Evolutionary conservation across 1,284 basidiomycete species (phyloP).

Genomic region (Ustilago vetiveriae): DNA sequence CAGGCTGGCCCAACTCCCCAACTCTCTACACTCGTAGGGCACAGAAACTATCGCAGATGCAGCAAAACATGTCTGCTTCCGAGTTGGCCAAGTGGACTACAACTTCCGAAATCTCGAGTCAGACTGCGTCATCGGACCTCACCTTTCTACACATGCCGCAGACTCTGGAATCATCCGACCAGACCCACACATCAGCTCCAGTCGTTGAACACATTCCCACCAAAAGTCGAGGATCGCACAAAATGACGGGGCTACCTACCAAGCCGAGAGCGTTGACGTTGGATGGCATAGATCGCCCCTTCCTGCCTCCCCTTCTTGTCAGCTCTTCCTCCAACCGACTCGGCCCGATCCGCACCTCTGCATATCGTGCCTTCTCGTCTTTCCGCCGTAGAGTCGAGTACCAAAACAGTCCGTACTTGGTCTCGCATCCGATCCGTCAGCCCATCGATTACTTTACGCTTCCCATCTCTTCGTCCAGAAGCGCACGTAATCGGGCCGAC

Average conservation of each 20-base stretch:
- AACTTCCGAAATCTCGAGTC: background rate
- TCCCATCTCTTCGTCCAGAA: slow-evolving; percentile 1
- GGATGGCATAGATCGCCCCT: slow-evolving; percentile 15
- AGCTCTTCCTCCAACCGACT: background rate
- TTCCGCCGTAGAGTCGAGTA: slow-evolving; percentile 12
- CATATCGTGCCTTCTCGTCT: slow-evolving; percentile 1
- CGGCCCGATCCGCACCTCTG: slow-evolving; percentile 20
- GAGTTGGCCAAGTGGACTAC: background rate
- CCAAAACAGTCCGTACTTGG: slow-evolving; percentile 25
- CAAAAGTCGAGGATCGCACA: background rate
- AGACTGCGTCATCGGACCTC: background rate
- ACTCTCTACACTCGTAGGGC: slow-evolving; percentile 15
- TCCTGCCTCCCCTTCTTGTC: slow-evolving; percentile 20
- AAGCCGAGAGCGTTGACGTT: slow-evolving; percentile 26
- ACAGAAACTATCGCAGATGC: slow-evolving; percentile 1
- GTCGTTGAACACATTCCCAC: background rate
- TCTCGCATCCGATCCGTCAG: slow-evolving; percentile 4
- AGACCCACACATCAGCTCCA: background rate
- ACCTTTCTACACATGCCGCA: background rate
- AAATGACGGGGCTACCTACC: slow-evolving; percentile 9
- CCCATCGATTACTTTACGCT: slow-evolving; percentile 9
- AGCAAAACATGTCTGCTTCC: background rate
- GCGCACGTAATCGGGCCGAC: background rate
- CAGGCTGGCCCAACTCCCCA: slow-evolving; percentile 17
- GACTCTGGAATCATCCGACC: background rate